phyloP scores from a whole-genome alignment of 164 flowering plant species.

The Magnolia sinica region DNA sequence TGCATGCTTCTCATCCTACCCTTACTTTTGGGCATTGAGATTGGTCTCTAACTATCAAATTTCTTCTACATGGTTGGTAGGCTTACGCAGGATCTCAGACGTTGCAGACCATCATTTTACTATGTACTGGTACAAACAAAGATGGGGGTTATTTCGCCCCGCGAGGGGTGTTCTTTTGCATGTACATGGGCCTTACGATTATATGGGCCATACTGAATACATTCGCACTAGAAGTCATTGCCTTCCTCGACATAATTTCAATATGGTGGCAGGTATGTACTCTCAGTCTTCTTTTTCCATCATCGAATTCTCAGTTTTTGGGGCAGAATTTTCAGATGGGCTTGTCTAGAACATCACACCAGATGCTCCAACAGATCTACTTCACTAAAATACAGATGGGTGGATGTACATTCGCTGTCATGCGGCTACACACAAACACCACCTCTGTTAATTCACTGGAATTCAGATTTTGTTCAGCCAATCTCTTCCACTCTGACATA shows the following conservation, averaged over 20 bases:
- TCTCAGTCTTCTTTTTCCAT: neutral
- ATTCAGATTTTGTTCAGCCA: neutral
- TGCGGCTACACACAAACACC: neutral
- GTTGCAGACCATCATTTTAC: conserved; percentile 55
- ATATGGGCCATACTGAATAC: conserved; percentile 79
- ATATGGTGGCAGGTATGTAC: conserved; percentile 77
- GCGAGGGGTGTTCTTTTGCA: conserved; percentile 57
- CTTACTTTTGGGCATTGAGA: neutral
- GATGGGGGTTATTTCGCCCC: conserved; percentile 73
- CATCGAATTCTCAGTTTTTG: neutral
- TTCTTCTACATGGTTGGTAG: conserved; percentile 19
- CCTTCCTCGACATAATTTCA: conserved; percentile 59
- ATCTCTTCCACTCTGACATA: neutral
- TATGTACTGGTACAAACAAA: conserved; percentile 68
- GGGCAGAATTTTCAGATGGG: neutral
- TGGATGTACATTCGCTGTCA: neutral
- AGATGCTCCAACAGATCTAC: neutral
- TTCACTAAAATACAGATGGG: neutral
- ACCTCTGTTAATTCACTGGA: neutral
- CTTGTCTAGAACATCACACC: neutral
- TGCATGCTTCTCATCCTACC: neutral
- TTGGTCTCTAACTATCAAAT: neutral
- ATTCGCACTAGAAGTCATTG: conserved; percentile 66
- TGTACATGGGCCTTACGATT: conserved; percentile 58
- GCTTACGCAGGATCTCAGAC: conserved; percentile 72